A percentile compares a stretch with the other conserved stretches of the same genome.
Evolutionary conservation across 768 basidiomycete species (phyloP).

Genomic region (Trichaptum fuscoviolaceum): DNA sequence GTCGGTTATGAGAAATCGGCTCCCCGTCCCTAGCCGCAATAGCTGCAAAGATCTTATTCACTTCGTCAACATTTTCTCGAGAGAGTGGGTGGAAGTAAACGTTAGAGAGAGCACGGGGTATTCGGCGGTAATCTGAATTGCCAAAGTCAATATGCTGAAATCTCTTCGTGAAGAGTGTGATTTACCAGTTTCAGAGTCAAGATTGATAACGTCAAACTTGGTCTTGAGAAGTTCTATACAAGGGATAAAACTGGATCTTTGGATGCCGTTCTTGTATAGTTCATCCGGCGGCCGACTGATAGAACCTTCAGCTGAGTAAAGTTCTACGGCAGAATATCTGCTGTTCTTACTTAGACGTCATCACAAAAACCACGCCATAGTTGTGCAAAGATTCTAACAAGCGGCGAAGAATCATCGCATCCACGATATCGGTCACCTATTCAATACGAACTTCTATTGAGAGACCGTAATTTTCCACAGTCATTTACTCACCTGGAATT

Average conservation of each 20-base stretch:
- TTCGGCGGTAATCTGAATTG: conserved; percentile 81
- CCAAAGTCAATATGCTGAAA: conserved; percentile 6
- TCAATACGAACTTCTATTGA: conserved; percentile 7
- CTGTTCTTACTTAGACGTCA: conserved; percentile 90
- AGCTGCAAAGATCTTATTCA: conserved; percentile 80
- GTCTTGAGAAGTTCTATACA: conserved; percentile 91
- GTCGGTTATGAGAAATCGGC: conserved; percentile 53
- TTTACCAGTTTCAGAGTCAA: conserved; percentile 91
- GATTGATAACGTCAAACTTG: conserved; percentile 81
- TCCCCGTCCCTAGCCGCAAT: conserved; percentile 53
- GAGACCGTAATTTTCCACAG: conserved; percentile 6
- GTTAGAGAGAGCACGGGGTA: conserved; percentile 88
- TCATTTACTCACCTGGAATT: conserved; percentile 75
- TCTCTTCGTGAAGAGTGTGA: conserved; percentile 6
- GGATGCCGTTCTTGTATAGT: conserved; percentile 97
- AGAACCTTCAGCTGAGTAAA: conserved; percentile 1
- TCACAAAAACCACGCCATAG: conserved; percentile 88
- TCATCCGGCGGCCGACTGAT: conserved; percentile 93
- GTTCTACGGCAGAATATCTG: not conserved
- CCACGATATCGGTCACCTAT: conserved; percentile 93
- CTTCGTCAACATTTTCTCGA: conserved; percentile 56
- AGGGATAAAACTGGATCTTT: conserved; percentile 90
- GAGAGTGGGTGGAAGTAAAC: conserved; percentile 87
- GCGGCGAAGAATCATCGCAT: conserved; percentile 95
- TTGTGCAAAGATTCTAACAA: conserved; percentile 82